phyloP scores from a whole-genome alignment of 2,329 filamentous ascomycete genomes.

The Periconia sp. region DNA sequence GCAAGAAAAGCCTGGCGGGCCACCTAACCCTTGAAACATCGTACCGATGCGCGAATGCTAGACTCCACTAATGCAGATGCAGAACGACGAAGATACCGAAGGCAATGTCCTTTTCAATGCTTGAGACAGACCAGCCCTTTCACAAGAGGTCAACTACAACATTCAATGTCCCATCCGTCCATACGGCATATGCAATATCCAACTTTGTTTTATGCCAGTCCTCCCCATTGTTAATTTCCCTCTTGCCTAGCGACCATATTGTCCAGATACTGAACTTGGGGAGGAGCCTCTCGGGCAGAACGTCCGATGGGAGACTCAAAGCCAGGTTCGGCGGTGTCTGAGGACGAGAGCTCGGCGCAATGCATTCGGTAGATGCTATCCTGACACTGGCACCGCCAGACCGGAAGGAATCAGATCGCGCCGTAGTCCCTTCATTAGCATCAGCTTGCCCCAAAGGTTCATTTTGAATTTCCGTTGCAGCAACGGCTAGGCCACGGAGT shows the following conservation, averaged over 20 bases:
- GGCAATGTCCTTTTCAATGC: too few species aligned
- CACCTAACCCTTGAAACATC: too few species aligned
- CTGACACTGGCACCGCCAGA: neutral
- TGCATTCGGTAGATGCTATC: neutral
- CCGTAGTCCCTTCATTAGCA: neutral
- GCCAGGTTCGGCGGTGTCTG: neutral
- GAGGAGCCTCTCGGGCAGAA: constrained; percentile 1
- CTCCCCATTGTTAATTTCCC: constrained; percentile 23
- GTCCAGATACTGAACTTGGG: constrained; percentile 30
- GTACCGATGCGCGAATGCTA: too few species aligned
- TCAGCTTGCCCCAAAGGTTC: neutral
- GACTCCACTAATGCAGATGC: too few species aligned
- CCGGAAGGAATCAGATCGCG: neutral
- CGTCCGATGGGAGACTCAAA: neutral
- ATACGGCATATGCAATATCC: constrained; percentile 34
- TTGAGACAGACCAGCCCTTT: too few species aligned
- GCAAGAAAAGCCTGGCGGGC: too few species aligned
- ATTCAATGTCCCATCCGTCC: constrained; percentile 39
- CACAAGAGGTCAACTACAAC: too few species aligned
- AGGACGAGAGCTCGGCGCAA: neutral
- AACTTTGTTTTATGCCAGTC: constrained; percentile 33
- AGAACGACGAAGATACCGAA: too few species aligned
- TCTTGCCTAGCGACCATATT: constrained; percentile 30
- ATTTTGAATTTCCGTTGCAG: constrained; percentile 32
- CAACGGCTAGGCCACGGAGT: constrained; percentile 38